A percentile compares a stretch with the other conserved stretches of the same genome.
Conservation (phyloP, 192 early-diverging fungal genomes). For the Spinellus fusiger region DNA sequence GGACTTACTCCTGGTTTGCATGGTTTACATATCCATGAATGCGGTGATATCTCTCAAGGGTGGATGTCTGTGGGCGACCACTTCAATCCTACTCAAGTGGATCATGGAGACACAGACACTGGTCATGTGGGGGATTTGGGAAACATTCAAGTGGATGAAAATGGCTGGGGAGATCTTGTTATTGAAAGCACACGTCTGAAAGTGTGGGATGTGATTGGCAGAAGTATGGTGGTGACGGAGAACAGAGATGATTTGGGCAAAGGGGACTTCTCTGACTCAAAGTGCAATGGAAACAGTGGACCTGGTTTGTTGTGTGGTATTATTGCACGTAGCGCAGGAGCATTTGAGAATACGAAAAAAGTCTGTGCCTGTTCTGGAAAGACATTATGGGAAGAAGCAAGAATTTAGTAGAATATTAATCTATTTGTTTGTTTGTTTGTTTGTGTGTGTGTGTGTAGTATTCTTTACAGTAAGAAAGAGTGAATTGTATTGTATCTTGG, state of each 20-base stretch:
- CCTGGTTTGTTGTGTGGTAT: slow-evolving; percentile 72
- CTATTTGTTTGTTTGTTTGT: neutral
- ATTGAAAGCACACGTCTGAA: slow-evolving; percentile 66
- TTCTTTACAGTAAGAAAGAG: too few relatives aligned
- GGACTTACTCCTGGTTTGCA: slow-evolving; percentile 58
- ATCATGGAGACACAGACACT: slow-evolving; percentile 39
- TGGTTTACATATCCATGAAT: slow-evolving; percentile 70
- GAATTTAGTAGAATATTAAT: slow-evolving; percentile 3
- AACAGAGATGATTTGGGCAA: slow-evolving; percentile 51
- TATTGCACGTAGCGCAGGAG: slow-evolving; percentile 82
- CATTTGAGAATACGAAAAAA: slow-evolving; percentile 86
- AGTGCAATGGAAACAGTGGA: slow-evolving; percentile 51
- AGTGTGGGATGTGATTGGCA: slow-evolving; percentile 88
- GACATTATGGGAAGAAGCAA: slow-evolving; percentile 84
- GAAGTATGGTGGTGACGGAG: slow-evolving; percentile 71
- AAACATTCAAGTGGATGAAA: slow-evolving; percentile 56
- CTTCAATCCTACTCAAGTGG: slow-evolving; percentile 42
- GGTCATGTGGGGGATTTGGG: slow-evolving; percentile 63
- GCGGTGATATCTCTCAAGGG: slow-evolving; percentile 71
- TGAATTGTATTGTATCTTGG: too few relatives aligned
- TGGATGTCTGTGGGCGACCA: slow-evolving; percentile 46
- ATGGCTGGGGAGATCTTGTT: slow-evolving; percentile 71
- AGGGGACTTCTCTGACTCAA: slow-evolving; percentile 1
- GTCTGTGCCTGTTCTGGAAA: slow-evolving; percentile 81
- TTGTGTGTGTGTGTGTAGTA: neutral